Evolutionary conservation across 495 filamentous ascomycete genomes (phyloP).

Genomic region (Amphirosellinia nigrospora): DNA sequence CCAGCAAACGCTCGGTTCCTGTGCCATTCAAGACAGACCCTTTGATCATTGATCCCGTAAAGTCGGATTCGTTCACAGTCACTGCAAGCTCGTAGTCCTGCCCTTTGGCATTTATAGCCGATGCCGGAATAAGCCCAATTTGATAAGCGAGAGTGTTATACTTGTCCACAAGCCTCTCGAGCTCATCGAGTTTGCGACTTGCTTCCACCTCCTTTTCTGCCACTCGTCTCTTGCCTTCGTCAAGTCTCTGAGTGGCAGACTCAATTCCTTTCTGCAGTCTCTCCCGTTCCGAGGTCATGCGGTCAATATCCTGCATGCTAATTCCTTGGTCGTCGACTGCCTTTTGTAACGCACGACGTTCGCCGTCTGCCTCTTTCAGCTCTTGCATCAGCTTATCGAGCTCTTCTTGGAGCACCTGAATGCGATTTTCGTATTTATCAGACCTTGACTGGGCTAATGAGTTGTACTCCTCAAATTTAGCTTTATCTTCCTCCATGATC

Average conservation of each 20-base stretch:
- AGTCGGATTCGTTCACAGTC: conserved; percentile 73
- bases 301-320: conserved; percentile 96
- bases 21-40: conserved; percentile 54
- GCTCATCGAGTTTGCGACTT: conserved; percentile 80
- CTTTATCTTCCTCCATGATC: conserved; percentile 85
- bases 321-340: conserved; percentile 91
- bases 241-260: conserved; percentile 70
- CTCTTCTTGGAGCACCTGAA: conserved; percentile 78
- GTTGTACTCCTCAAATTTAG: conserved; percentile 94
- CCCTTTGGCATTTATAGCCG: conserved; percentile 84
- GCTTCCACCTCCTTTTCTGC: conserved; percentile 85
- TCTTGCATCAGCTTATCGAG: conserved; percentile 78
- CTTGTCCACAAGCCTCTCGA: conserved; percentile 82
- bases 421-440: conserved; percentile 79
- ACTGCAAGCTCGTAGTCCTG: conserved; percentile 81
- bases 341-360: conserved; percentile 77
- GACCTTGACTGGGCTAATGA: conserved; percentile 76
- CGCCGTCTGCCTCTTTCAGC: conserved; percentile 78
- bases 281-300: conserved; percentile 94
- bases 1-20: conserved; percentile 68
- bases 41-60: conserved; percentile 69
- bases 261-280: conserved; percentile 85
- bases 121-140: conserved; percentile 83
- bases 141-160: conserved; percentile 96
- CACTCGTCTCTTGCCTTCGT: conserved; percentile 81